A percentile compares a stretch with the other conserved stretches of the same genome.
Evolutionary conservation across 2,329 filamentous ascomycete species (phyloP).

Genomic region (Talaromyces sp.): DNA sequence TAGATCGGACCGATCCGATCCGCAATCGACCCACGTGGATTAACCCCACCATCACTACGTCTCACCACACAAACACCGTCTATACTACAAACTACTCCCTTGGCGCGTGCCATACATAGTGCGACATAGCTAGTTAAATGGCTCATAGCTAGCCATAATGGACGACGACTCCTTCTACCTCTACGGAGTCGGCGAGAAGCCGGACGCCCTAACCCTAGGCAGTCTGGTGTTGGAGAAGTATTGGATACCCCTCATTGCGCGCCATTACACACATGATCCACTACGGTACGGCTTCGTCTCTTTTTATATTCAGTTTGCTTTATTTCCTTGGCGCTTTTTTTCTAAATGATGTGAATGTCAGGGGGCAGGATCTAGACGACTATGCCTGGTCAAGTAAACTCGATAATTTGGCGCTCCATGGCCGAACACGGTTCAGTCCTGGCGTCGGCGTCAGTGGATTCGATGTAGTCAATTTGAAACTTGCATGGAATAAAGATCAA

Average conservation of each 20-base stretch:
- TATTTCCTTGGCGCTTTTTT: not conserved
- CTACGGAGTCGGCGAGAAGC: conserved; percentile 24
- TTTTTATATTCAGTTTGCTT: not conserved
- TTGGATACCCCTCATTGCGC: conserved; percentile 24
- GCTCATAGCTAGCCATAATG: conserved; percentile 9
- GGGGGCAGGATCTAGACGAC: conserved; percentile 17
- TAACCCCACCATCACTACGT: not conserved
- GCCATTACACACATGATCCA: conserved; percentile 22
- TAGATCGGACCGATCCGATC: conserved; percentile 1
- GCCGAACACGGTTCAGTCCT: conserved; percentile 18
- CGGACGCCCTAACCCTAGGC: conserved; percentile 23
- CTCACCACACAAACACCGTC: not conserved
- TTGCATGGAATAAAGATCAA: conserved; percentile 21
- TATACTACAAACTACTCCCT: not conserved
- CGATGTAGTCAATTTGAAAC: conserved; percentile 21
- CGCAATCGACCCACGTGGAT: not conserved
- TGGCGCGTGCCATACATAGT: not conserved
- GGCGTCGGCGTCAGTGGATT: conserved; percentile 18
- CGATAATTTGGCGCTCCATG: conserved; percentile 19
- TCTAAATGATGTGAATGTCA: conserved; percentile 8
- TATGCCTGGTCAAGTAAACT: conserved; percentile 19
- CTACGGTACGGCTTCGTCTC: conserved; percentile 17
- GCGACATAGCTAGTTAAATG: not conserved
- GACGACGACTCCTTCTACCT: conserved; percentile 25
- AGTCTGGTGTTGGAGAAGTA: conserved; percentile 25